Percentiles rank a stretch among this genome's conserved stretches.
phyloP scores from a whole-genome alignment of 2,329 filamentous ascomycete species.

The Neonectria ditissima region DNA sequence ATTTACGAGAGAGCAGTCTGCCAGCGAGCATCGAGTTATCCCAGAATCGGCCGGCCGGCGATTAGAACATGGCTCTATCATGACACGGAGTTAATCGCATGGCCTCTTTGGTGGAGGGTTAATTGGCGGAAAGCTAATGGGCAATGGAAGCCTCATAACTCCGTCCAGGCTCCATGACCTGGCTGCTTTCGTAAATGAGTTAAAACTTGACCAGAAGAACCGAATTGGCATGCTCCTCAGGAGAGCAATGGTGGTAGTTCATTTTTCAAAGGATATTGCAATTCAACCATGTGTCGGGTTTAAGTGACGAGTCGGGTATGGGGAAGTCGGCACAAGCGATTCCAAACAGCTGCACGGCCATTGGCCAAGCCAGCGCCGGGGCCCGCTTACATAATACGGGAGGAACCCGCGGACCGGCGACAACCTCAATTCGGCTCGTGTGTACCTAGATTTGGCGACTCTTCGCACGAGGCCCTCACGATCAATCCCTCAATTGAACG shows the following conservation, averaged over 20 bases:
- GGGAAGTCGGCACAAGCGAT: conserved; percentile 24
- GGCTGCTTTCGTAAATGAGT: background rate
- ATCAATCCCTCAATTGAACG: conserved; percentile 51
- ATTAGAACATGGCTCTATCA: background rate
- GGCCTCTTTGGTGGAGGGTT: background rate
- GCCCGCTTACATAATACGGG: conserved; percentile 46
- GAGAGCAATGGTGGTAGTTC: background rate
- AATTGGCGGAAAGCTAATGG: too few relatives aligned
- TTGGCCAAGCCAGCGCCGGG: conserved; percentile 34
- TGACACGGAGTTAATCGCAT: background rate
- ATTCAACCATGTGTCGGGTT: background rate
- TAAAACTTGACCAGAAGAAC: background rate
- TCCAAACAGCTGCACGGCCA: conserved; percentile 34
- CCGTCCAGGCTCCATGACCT: background rate
- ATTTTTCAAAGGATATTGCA: background rate
- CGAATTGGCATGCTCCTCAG: background rate
- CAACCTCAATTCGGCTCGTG: conserved; percentile 43
- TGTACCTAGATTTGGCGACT: conserved; percentile 35
- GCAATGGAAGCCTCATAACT: background rate
- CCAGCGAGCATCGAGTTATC: background rate
- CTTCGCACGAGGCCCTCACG: conserved; percentile 42
- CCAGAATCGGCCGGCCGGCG: background rate
- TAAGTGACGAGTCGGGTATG: background rate
- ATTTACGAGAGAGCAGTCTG: background rate
- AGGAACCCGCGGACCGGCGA: conserved; percentile 42